Base-by-base conservation (phyloP, 257 asterid species). In the Phtheirospermum japonicum region DNA sequence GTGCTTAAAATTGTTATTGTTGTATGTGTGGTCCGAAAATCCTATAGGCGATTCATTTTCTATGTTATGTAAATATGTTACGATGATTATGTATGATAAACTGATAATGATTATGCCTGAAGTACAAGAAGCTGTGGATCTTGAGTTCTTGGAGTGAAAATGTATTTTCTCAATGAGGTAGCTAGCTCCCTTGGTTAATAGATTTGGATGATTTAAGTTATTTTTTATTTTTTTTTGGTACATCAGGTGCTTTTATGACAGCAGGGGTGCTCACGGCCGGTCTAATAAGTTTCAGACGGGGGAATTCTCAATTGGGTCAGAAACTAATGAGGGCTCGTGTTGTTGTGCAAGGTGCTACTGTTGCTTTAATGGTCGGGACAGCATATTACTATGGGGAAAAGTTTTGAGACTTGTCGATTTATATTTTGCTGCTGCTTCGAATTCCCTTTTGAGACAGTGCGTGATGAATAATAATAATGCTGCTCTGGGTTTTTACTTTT, bases 281-380 rank as follows among this genome's bases (percentile, higher is more conserved):
- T 53, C 80, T 89, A 7, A 72, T 89, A 57, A 89, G 99, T 77
- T 92, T 92, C 86, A 76, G 75, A 72, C 84, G 74, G 34, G 99
- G 97, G 49, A 89, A 87, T 69, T 83, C 99, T 63, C 76, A 72
- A 6, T 65, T 89, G 77, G 97, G 97, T 53, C 99, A 92, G 80
- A 85, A 87, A 79, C 77, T 92, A 69, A 92, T 92, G 97, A 77
- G 97, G 66, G 97, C 97, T 76, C 96, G 97, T 62, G 99, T 92
- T 61, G 96, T 89, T n/a, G 99, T 78, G 19, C 97, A 92, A 78
- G 96, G 97, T 64, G 99, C 89, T 63, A 92, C 99, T 1, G 97
- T 89, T 59, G 97, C 96, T 2, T 71, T 92, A 57, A 92, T 89
- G 97, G 95, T 89, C 12, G 99, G 99, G 32, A 85, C 96, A 55